Evolutionary conservation across 495 filamentous ascomycete genomes (phyloP).

Genomic region (Cetradonia linearis): DNA sequence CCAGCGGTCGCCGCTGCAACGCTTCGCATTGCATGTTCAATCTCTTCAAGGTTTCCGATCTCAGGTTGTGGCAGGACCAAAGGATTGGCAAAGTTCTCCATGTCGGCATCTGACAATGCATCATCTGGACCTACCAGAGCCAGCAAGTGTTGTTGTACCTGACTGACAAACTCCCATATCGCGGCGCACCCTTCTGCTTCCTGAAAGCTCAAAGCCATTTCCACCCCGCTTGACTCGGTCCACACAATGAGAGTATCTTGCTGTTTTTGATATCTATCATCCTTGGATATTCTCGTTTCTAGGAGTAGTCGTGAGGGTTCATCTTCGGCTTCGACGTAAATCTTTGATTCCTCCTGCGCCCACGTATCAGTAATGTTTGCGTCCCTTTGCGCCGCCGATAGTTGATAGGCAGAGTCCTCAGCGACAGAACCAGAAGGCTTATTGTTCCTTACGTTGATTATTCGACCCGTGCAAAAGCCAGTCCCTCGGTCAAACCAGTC

Average conservation of each 20-base stretch:
- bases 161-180: conserved; percentile 92
- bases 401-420: neutral
- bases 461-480: conserved; percentile 79
- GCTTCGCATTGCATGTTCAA: conserved; percentile 68
- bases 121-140: conserved; percentile 58
- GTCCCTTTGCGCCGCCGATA: neutral
- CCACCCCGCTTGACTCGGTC: conserved; percentile 78
- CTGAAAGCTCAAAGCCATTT: conserved; percentile 98
- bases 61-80: conserved; percentile 69
- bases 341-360: conserved; percentile 66
- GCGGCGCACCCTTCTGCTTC: conserved; percentile 87
- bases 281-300: conserved; percentile 79
- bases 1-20: conserved; percentile 63
- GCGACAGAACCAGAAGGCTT: neutral
- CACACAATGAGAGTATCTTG: conserved; percentile 98
- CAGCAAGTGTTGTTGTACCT: conserved; percentile 61
- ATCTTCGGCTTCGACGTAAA: conserved; percentile 90
- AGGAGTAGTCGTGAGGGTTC: conserved; percentile 70
- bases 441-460: conserved; percentile 55
- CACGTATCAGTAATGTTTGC: conserved; percentile 19
- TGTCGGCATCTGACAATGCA: conserved; percentile 75
- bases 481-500: conserved; percentile 99
- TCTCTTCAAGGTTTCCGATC: conserved; percentile 67
- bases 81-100: conserved; percentile 53
- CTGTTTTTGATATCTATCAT: conserved; percentile 97